Percentiles rank a stretch among this genome's conserved stretches.
These are phyloP conservation scores for Fragilaria crotonensis DNA, from an alignment of 108 stramenopile genomes.

Conservation along the genomic window DNA sequence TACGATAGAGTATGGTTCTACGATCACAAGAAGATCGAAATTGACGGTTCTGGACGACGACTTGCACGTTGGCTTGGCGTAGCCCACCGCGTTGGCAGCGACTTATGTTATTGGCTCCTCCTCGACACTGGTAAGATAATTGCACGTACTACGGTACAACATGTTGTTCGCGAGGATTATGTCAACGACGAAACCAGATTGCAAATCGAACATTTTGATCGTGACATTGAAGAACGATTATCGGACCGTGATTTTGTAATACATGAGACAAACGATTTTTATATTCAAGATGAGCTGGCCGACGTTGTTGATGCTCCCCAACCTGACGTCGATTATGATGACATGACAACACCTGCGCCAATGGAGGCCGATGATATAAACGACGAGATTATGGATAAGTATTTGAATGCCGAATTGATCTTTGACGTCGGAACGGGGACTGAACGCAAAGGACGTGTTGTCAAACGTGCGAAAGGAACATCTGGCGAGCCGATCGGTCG, in stretches of 20 bases:
- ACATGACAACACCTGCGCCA: slow-evolving; percentile 20
- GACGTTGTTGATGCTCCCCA: slow-evolving; percentile 21
- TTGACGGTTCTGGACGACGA: slow-evolving; percentile 12
- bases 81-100: slow-evolving; percentile 13
- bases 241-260: no score
- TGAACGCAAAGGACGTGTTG: no score
- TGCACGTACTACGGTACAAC: slow-evolving; percentile 14
- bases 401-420: slow-evolving; percentile 30
- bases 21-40: no score
- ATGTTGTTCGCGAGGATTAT: slow-evolving; percentile 12
- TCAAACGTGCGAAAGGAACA: no score
- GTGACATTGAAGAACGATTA: background rate
- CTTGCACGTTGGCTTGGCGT: slow-evolving; percentile 22
- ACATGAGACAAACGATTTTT: background rate
- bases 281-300: slow-evolving; percentile 20
- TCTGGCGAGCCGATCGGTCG: slow-evolving; percentile 11
- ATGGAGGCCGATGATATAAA: slow-evolving; percentile 36
- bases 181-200: background rate
- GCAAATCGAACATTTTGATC: slow-evolving; percentile 4
- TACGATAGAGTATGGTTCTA: slow-evolving; percentile 24
- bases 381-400: slow-evolving; percentile 35
- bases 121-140: background rate
- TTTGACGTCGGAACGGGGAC: slow-evolving; percentile 17
- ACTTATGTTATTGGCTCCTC: slow-evolving; percentile 24
- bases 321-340: slow-evolving; percentile 32